phyloP scores from a whole-genome alignment of 2,329 filamentous ascomycete species.

The Ceratocystis diversiconidia region DNA sequence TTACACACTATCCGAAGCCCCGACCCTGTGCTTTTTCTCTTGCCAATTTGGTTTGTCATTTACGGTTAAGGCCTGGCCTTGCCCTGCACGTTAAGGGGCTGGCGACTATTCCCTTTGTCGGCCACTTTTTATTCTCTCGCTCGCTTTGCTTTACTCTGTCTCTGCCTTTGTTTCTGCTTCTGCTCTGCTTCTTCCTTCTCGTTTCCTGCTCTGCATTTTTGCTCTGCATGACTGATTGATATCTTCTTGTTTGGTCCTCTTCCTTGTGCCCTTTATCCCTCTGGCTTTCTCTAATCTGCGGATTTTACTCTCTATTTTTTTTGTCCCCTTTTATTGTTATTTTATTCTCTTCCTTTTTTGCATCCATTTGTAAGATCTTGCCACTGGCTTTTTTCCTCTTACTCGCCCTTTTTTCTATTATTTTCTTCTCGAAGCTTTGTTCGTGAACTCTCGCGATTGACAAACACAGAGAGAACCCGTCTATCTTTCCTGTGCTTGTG shows the following conservation, averaged over 20 bases:
- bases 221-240: background rate
- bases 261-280: background rate
- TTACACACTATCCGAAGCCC: slow-evolving; percentile 18
- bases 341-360: slow-evolving; percentile 8
- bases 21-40: slow-evolving; percentile 18
- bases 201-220: slow-evolving; percentile 4
- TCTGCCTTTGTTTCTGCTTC: slow-evolving; percentile 9
- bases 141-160: slow-evolving; percentile 7
- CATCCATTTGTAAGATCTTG: slow-evolving; percentile 2
- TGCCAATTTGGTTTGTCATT: slow-evolving; percentile 19
- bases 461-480: background rate
- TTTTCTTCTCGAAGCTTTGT: background rate
- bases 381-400: background rate
- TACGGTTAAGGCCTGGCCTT: slow-evolving; percentile 18
- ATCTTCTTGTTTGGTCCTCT: background rate
- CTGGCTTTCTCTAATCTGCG: background rate
- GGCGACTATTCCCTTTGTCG: slow-evolving; percentile 14
- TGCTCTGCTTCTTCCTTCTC: slow-evolving; percentile 9
- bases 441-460: background rate
- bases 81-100: slow-evolving; percentile 14
- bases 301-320: slow-evolving; percentile 3
- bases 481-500: background rate
- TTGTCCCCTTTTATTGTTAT: background rate
- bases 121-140: slow-evolving; percentile 14
- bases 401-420: background rate